Conservation (phyloP, 768 basidiomycete genomes). For the Lentinus tigrinus region DNA sequence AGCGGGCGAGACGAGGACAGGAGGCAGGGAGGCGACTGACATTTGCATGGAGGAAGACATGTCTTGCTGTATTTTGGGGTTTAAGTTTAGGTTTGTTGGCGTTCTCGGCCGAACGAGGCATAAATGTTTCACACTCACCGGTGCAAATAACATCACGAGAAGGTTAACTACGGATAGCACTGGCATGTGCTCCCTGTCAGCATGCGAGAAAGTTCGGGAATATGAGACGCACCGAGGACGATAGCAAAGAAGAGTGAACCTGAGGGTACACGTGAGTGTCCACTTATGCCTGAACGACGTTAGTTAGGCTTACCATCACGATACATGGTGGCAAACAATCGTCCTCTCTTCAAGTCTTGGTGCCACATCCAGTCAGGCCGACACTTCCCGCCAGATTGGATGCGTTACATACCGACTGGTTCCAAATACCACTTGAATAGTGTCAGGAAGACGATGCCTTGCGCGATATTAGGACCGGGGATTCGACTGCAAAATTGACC, state of each 20-base stretch:
- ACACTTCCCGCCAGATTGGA: background rate
- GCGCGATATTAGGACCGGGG: background rate
- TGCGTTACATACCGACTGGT: background rate
- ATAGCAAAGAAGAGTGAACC: background rate
- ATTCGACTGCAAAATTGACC: background rate
- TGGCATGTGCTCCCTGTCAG: background rate
- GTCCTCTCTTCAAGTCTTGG: background rate
- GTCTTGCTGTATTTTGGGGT: background rate
- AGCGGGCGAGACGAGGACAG: background rate
- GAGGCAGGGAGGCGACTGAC: background rate
- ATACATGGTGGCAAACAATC: slow-evolving; percentile 1
- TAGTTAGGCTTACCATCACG: background rate
- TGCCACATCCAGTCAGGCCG: background rate
- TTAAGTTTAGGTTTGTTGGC: background rate
- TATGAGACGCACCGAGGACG: background rate
- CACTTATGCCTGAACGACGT: too few species aligned
- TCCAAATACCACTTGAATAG: background rate
- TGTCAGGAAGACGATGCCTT: background rate
- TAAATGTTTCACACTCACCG: background rate
- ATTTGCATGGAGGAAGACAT: background rate
- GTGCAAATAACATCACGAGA: slow-evolving; percentile 4
- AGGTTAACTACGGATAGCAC: slow-evolving; percentile 3
- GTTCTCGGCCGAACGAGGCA: background rate
- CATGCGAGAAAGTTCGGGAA: background rate
- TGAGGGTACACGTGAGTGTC: background rate